phyloP scores from a whole-genome alignment of 176 grass and related monocot genomes.

The Juncus effusus region DNA sequence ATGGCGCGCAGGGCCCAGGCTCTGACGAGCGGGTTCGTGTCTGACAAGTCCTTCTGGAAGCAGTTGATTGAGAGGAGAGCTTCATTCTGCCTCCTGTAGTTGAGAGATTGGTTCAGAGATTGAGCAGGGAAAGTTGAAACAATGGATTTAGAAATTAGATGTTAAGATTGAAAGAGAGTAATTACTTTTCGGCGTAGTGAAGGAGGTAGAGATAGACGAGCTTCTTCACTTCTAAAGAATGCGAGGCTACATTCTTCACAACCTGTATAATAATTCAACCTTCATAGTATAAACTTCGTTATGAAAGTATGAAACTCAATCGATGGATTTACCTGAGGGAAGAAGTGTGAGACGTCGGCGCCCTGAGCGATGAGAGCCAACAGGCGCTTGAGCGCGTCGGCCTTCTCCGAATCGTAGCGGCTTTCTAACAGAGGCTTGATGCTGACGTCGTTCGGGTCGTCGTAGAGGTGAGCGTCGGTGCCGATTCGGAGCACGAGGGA shows the following conservation, averaged over 20 bases:
- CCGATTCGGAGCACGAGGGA: slow-evolving; percentile 80
- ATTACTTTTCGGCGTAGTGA: slow-evolving; percentile 95
- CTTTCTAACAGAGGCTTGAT: slow-evolving; percentile 77
- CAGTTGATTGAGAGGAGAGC: slow-evolving; percentile 92
- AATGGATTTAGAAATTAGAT: neutral
- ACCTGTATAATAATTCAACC: slow-evolving; percentile 34
- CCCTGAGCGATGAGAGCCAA: slow-evolving; percentile 84
- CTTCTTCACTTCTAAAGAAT: slow-evolving; percentile 93
- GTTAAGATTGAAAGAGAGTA: neutral
- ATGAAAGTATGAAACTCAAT: neutral
- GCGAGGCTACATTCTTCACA: slow-evolving; percentile 86
- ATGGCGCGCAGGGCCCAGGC: slow-evolving; percentile 94
- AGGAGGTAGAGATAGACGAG: slow-evolving; percentile 94
- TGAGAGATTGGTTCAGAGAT: neutral
- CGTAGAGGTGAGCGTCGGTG: slow-evolving; percentile 94
- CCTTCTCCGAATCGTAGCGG: slow-evolving; percentile 81
- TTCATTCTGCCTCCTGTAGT: slow-evolving; percentile 78
- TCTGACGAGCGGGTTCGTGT: slow-evolving; percentile 88
- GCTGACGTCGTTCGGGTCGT: slow-evolving; percentile 83
- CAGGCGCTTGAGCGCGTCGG: slow-evolving; percentile 85
- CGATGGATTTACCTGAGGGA: slow-evolving; percentile 51
- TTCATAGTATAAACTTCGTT: neutral
- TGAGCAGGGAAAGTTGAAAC: slow-evolving; percentile 3
- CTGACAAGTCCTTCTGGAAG: slow-evolving; percentile 93
- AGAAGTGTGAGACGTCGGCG: slow-evolving; percentile 71